A percentile compares a stretch with the other conserved stretches of the same genome.
phyloP scores from a whole-genome alignment of 495 filamentous ascomycete genomes.

The Hypomontagnella submonticulosa region DNA sequence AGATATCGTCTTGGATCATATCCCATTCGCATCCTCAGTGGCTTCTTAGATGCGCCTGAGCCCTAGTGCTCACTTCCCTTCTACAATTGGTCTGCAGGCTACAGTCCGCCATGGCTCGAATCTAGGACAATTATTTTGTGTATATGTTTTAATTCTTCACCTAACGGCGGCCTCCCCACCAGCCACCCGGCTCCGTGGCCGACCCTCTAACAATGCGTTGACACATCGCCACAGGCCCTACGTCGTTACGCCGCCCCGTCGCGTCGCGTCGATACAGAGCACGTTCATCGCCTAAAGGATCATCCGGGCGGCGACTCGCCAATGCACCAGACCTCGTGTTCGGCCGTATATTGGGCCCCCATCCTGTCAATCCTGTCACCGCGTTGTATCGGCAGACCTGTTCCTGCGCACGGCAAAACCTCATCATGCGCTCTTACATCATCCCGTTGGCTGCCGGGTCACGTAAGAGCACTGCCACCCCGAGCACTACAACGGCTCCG shows the following conservation, averaged over 20 bases:
- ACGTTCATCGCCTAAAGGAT: constrained; percentile 14
- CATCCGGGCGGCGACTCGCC: constrained; percentile 31
- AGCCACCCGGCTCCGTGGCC: constrained; percentile 4
- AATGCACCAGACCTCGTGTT: constrained; percentile 43
- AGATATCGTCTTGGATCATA: no score
- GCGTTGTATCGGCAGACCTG: constrained; percentile 17
- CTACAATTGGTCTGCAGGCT: no score
- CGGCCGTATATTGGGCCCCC: constrained; percentile 30
- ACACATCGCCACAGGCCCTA: no score
- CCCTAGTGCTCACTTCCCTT: no score
- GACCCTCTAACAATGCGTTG: constrained; percentile 2
- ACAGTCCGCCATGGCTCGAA: no score
- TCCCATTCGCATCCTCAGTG: no score
- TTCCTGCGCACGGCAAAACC: constrained; percentile 34
- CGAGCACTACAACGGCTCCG: constrained; percentile 30
- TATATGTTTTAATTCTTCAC: no score
- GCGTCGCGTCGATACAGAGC: constrained; percentile 7
- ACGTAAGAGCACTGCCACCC: constrained; percentile 42
- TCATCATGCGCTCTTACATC: constrained; percentile 39
- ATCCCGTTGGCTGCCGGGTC: constrained; percentile 36
- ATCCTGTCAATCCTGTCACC: constrained; percentile 21
- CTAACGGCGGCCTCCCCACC: not conserved
- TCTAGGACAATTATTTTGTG: no score
- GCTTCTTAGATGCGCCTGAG: no score
- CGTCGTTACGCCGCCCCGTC: not conserved